Conservation (phyloP, 805 yeast species). For the Yamadazyma phyllophila region DNA sequence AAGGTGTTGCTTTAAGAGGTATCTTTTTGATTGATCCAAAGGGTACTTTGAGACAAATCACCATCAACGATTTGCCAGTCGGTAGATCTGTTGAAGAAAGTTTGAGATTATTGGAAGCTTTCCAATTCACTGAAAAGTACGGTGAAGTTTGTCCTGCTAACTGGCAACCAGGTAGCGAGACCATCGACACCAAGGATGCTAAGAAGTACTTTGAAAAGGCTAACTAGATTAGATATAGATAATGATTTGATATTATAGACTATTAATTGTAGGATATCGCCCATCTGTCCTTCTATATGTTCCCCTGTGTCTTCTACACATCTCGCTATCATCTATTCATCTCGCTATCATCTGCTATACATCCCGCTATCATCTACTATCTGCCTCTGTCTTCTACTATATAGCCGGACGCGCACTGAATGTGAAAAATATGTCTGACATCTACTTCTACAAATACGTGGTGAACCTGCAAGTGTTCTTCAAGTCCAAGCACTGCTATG, state of each 20-base stretch:
- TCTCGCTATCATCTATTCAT: no score
- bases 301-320: no score
- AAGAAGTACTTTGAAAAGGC: conserved; percentile 70
- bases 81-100: conserved; percentile 99
- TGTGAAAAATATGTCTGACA: conserved; percentile 17
- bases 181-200: conserved; percentile 80
- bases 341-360: no score
- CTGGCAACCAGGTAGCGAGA: conserved; percentile 87
- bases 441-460: conserved; percentile 50
- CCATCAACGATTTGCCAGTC: conserved; percentile 98
- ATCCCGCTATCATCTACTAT: no score
- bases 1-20: conserved; percentile 97
- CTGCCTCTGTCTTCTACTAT: no score
- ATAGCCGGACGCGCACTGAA: neutral
- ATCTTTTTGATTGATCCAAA: conserved; percentile 96
- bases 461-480: conserved; percentile 60
- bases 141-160: conserved; percentile 99
- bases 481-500: conserved; percentile 66
- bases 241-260: neutral
- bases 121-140: conserved; percentile 98
- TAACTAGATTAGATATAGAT: neutral
- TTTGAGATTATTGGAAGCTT: conserved; percentile 94
- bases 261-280: neutral
- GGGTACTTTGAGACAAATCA: conserved; percentile 92
- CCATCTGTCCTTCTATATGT: no score